Evolutionary conservation across 768 basidiomycete species (phyloP), one percentile per base, ranked within the genome.

Genomic region (Hemileccinum rubropunctum): DNA sequence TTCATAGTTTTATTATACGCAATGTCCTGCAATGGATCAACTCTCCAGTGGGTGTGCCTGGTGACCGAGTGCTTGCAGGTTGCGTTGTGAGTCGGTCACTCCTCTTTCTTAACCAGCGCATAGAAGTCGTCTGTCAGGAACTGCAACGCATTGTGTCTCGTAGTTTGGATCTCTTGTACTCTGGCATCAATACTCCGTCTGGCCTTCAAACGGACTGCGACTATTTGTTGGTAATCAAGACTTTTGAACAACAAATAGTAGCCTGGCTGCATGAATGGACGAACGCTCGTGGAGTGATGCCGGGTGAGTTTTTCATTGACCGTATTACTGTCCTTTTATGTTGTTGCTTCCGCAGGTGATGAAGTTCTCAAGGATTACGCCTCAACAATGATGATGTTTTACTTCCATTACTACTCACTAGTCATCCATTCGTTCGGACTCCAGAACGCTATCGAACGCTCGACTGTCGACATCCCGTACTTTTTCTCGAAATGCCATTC

Each of bases 371-470:
- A 58, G 45, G 65, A 68, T 26, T 59, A 71, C 36, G 15, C 44
- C 13, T 51, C 54, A 21, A 58, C 62, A 11, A 61, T 66, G 41
- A 76, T 79, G 23, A 73, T 80, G 56, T 95, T 93, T 63, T 92
- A 91, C 65, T 88, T 80, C 71, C 80, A 91, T 64, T 95, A 95
- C 60, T 82, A 86, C 21, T 81, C 82, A 71, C 80, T 99, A 45
- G 90, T 97, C 33, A 73, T 98, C 50, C 94, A 97, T 64, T 95
- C 95, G 1, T 99, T 99, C 59, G 95, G 95, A 11, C 77, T 99
- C 37, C 95, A 99, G 67, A 90, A 95, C 62, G 92, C 95, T n/a
- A 71, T 98, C 48, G 95, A 95, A 68, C 78, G 81, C 17, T 76
- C 80, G 4, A 70, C 79, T 1, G 68, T 88, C 37, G 83, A 93